These are phyloP conservation scores for Mucor lusitanicus DNA, from an alignment of 371 early-diverging fungal genomes.

Conservation along the genomic window DNA sequence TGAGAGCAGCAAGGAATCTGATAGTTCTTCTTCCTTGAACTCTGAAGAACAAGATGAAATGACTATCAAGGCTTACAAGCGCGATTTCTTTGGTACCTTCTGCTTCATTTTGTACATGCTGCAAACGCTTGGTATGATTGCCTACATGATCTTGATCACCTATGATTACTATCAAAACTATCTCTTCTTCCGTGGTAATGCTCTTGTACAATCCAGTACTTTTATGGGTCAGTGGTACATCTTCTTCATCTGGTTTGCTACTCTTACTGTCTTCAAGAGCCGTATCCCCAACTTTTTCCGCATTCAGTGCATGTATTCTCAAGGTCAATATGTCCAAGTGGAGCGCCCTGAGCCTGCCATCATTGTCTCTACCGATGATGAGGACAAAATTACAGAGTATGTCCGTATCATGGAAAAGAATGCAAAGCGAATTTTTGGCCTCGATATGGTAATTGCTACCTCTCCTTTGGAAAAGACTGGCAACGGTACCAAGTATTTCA, in stretches of 20 bases:
- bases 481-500: constrained; percentile 65
- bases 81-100: constrained; percentile 31
- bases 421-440: constrained; percentile 29
- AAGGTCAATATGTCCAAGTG: constrained; percentile 67
- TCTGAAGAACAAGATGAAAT: constrained; percentile 29
- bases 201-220: constrained; percentile 37
- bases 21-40: constrained; percentile 3
- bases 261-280: constrained; percentile 43
- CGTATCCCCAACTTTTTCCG: constrained; percentile 70
- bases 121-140: constrained; percentile 41
- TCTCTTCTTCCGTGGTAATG: constrained; percentile 31
- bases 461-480: constrained; percentile 48
- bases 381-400: constrained; percentile 7
- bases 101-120: constrained; percentile 25
- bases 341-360: constrained; percentile 54
- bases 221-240: constrained; percentile 69
- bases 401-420: constrained; percentile 26
- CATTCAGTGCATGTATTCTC: constrained; percentile 51
- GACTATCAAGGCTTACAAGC: constrained; percentile 43
- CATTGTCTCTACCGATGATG: constrained; percentile 16
- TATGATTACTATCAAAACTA: constrained; percentile 45
- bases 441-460: constrained; percentile 47
- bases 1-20: neutral
- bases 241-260: constrained; percentile 65
- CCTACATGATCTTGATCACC: constrained; percentile 37